Evolutionary conservation across 2,329 filamentous ascomycete genomes (phyloP).

Genomic region (Xylariaceae sp.): DNA sequence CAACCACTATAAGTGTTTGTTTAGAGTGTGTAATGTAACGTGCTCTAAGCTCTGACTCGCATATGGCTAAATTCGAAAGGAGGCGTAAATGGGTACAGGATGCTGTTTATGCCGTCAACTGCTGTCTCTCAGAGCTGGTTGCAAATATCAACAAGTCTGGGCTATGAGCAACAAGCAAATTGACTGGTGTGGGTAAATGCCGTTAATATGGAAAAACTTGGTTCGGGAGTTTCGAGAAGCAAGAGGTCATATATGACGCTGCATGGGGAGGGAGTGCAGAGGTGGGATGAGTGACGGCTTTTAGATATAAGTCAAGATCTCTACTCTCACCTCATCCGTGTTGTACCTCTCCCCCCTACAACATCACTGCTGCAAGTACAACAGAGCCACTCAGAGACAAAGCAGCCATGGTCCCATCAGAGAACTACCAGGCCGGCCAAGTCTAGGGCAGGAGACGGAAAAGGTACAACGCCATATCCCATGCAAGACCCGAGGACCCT

Average conservation of each 20-base stretch:
- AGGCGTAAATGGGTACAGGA: conserved; percentile 12
- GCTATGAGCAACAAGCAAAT: conserved; percentile 32
- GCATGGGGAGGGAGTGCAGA: conserved; percentile 33
- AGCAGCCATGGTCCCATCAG: conserved; percentile 18
- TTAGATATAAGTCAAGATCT: conserved; percentile 34
- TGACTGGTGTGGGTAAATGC: conserved; percentile 43
- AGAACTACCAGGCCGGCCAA: conserved; percentile 17
- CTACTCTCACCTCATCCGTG: conserved; percentile 17
- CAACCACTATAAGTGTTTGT: conserved; percentile 22
- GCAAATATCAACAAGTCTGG: conserved; percentile 27
- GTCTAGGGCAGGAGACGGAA: conserved; percentile 19
- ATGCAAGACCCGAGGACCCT: conserved; percentile 4
- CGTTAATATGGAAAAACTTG: conserved; percentile 41
- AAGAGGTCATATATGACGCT: conserved; percentile 32
- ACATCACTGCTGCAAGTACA: conserved; percentile 14
- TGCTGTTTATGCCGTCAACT: background rate
- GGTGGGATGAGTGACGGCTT: conserved; percentile 29
- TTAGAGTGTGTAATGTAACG: conserved; percentile 21
- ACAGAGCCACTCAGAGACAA: conserved; percentile 21
- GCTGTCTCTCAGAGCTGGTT: conserved; percentile 23
- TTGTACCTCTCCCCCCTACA: conserved; percentile 14
- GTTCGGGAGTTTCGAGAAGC: conserved; percentile 30
- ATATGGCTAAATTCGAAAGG: conserved; percentile 23
- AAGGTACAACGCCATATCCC: background rate
- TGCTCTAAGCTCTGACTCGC: conserved; percentile 23